These are phyloP conservation scores for Daldinia eschscholtzii DNA, from an alignment of 2,329 filamentous ascomycete species.

Conservation along the genomic window DNA sequence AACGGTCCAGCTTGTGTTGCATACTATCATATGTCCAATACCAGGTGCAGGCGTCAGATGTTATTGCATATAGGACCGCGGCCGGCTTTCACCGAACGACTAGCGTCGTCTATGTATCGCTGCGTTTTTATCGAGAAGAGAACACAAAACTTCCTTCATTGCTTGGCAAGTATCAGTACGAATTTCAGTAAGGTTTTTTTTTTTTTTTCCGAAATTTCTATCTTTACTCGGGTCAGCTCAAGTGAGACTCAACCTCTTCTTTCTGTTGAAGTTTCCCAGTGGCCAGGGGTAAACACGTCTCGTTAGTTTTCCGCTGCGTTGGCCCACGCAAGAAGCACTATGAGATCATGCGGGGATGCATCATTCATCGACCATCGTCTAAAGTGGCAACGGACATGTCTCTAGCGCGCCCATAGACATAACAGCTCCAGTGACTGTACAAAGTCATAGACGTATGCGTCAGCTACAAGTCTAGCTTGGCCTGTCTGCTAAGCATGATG, in stretches of 20 bases:
- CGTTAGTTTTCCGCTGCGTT: conserved; percentile 18
- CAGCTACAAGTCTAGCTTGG: conserved; percentile 10
- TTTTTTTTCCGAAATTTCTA: neutral
- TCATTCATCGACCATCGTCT: conserved; percentile 30
- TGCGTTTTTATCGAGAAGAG: conserved; percentile 22
- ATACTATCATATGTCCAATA: conserved; percentile 18
- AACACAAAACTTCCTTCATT: neutral
- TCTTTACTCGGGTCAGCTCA: conserved; percentile 12
- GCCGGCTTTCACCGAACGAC: conserved; percentile 4
- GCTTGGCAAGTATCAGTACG: neutral
- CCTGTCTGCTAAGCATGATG: neutral
- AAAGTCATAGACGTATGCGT: conserved; percentile 7
- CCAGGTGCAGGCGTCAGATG: conserved; percentile 23
- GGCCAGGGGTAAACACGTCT: conserved; percentile 1
- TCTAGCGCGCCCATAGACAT: conserved; percentile 21
- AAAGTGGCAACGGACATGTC: conserved; percentile 36
- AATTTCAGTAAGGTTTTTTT: neutral
- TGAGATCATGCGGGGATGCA: conserved; percentile 43
- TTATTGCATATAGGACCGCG: conserved; percentile 18
- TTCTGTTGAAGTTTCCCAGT: conserved; percentile 16
- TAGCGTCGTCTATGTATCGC: conserved; percentile 21
- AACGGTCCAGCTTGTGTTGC: conserved; percentile 14
- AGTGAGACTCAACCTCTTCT: conserved; percentile 21
- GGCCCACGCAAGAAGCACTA: conserved; percentile 31
- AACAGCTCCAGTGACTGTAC: conserved; percentile 18